Base-by-base conservation (phyloP, 495 filamentous ascomycete species). In the Neurospora discreta region DNA sequence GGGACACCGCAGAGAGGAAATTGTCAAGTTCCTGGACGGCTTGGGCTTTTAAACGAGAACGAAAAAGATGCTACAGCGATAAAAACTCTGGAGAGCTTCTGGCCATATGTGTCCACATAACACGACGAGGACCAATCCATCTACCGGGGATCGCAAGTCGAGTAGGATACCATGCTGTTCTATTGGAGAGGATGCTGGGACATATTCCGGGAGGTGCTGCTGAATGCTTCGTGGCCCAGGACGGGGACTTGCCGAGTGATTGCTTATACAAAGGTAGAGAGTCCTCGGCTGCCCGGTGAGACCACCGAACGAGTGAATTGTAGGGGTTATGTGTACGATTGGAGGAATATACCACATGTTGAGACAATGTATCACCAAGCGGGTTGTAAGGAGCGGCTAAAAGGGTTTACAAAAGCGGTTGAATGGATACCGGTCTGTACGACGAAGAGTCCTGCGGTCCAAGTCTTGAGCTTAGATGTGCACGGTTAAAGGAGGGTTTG, bases 1-100 rank as follows among this genome's bases (percentile, higher is more conserved):
- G 75, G 75, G 75, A 33, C 72, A 73, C 60, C 73, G 43, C 10
- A 77, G 68, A 60, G 5, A 20, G 1, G 43, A 71, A 13, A 41
- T 77, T 7, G 18, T 26, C 5, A 71, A 68, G 38, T 77, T 72
- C 70, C 69, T 77, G 3, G 11, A 68, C 6, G 33, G 39, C 38
- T 36, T 41, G 39, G 72, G 72, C n/a, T 68, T 74, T 18, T 73
- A 39, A 43, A 26, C 44, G 9, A 52, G 10, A 5, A 26, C 44
- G 9, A 52, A 4, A 5, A 52, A 52, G 1, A 52, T 52, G n/a
- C 9, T 23, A 13, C 20, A 23, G 8, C 18, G 44, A 72, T 69
- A 33, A 7, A 7, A 67, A 60, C 71, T 52, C 60, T 69, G 39
- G 20, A 30, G 18, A 69, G 20, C 44, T 0, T 52, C 2, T 20